Evolutionary conservation across 441 rosid species (phyloP).

Genomic region (Aleurites moluccanus): DNA sequence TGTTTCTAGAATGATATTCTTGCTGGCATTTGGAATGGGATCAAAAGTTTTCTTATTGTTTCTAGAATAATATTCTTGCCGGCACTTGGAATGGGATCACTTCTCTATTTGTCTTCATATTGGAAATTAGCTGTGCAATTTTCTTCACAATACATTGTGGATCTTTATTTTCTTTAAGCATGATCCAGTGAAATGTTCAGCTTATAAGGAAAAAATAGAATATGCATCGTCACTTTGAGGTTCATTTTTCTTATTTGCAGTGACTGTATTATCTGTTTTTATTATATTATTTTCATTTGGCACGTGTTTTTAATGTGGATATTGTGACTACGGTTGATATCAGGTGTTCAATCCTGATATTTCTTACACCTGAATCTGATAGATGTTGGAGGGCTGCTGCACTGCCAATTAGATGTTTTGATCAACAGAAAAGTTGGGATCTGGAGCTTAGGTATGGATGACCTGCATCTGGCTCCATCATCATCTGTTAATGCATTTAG

Average conservation of each 20-base stretch:
- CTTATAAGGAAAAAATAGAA: not conserved
- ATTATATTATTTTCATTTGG: not conserved
- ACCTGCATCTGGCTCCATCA: slow-evolving; percentile 31
- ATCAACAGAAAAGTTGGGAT: slow-evolving; percentile 29
- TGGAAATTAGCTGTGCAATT: not conserved
- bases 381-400: slow-evolving; percentile 40
- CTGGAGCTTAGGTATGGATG: slow-evolving; percentile 35
- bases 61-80: not conserved
- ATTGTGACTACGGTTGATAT: slow-evolving; percentile 15
- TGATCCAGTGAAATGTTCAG: not conserved
- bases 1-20: not conserved
- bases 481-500: slow-evolving; percentile 29
- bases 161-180: not conserved
- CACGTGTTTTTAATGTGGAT: not conserved
- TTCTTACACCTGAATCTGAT: slow-evolving; percentile 35
- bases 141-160: not conserved
- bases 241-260: not conserved
- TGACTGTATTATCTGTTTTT: not conserved
- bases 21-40: not conserved
- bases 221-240: not conserved
- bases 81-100: not conserved
- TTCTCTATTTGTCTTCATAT: not conserved
- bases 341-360: slow-evolving; percentile 33
- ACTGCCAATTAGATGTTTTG: slow-evolving; percentile 32
- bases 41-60: not conserved